These are phyloP conservation scores for Hypoxylon sp. DNA, from an alignment of 2,329 filamentous ascomycete species.

Conservation along the genomic window DNA sequence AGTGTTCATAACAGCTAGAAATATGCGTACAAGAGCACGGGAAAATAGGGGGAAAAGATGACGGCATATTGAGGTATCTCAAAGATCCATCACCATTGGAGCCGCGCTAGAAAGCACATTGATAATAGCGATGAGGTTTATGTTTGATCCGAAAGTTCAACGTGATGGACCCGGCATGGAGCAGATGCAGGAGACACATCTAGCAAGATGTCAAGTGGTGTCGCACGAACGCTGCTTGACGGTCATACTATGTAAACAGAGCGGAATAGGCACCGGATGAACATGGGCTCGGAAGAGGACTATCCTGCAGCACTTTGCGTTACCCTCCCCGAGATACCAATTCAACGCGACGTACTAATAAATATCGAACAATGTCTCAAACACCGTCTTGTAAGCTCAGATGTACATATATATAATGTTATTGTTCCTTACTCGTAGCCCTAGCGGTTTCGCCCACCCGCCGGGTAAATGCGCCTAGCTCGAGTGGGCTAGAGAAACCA, in stretches of 20 bases:
- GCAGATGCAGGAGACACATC: constrained; percentile 18
- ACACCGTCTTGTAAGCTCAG: constrained; percentile 22
- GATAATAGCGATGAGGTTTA: constrained; percentile 31
- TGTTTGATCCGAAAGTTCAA: constrained; percentile 36
- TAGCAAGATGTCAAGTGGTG: constrained; percentile 32
- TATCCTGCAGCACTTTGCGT: constrained; percentile 22
- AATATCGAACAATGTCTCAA: constrained; percentile 34
- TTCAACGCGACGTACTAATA: constrained; percentile 21
- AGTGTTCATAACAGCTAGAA: neutral
- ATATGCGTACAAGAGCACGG: constrained; percentile 1
- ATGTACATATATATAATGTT: constrained; percentile 19
- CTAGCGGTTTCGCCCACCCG: constrained; percentile 13
- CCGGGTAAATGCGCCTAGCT: constrained; percentile 41
- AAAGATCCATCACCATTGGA: constrained; percentile 22
- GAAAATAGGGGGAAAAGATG: constrained; percentile 9
- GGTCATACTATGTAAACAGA: constrained; percentile 9
- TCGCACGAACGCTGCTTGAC: constrained; percentile 26
- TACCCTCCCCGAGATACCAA: constrained; percentile 12
- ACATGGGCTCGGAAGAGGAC: constrained; percentile 22
- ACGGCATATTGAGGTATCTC: constrained; percentile 14
- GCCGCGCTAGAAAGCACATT: constrained; percentile 34
- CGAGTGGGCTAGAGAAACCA: constrained; percentile 1
- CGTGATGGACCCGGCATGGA: constrained; percentile 28
- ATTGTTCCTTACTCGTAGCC: constrained; percentile 13
- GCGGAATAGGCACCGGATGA: constrained; percentile 21